A percentile compares a stretch with the other conserved stretches of the same genome.
Evolutionary conservation across 371 early-diverging fungal genomes (phyloP).

Genomic region (Nosema bombycis): DNA sequence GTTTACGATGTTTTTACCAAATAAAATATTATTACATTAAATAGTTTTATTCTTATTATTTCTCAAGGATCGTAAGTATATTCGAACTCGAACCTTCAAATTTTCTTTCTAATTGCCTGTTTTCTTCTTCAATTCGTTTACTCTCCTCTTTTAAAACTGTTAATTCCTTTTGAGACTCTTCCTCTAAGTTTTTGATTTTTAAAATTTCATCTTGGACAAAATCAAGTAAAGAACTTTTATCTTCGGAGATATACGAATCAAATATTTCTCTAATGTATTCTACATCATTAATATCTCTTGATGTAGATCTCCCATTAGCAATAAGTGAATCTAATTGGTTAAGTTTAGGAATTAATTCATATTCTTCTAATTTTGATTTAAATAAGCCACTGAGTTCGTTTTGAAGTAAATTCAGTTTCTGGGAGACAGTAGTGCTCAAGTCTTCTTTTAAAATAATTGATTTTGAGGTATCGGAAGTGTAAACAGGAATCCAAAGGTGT

Average conservation of each 20-base stretch:
- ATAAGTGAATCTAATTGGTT: conserved; percentile 44
- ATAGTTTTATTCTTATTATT: background rate
- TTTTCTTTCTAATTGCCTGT: conserved; percentile 8
- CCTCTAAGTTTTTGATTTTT: background rate
- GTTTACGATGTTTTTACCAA: conserved; percentile 31
- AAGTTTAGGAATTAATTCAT: conserved; percentile 29
- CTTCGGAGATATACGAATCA: conserved; percentile 36
- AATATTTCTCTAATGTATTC: conserved; percentile 53
- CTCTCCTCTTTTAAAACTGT: background rate
- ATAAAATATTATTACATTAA: conserved; percentile 20
- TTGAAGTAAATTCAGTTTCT: conserved; percentile 20
- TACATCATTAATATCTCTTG: conserved; percentile 32
- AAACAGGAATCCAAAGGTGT: conserved; percentile 21
- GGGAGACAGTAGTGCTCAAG: background rate
- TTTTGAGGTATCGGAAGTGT: conserved; percentile 11
- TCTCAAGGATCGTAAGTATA: background rate
- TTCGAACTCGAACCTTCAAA: conserved; percentile 9
- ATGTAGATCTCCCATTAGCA: conserved; percentile 5
- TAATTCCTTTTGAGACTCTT: background rate
- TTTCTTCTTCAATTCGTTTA: conserved; percentile 29
- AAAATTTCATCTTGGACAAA: conserved; percentile 6
- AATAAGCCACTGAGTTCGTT: conserved; percentile 30
- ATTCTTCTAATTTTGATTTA: conserved; percentile 25
- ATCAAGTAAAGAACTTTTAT: conserved; percentile 17
- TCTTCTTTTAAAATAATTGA: background rate